Percentiles rank a stretch among this genome's conserved stretches.
phyloP scores from a whole-genome alignment of 495 filamentous ascomycete species.

The Chaetomium cochliodes region DNA sequence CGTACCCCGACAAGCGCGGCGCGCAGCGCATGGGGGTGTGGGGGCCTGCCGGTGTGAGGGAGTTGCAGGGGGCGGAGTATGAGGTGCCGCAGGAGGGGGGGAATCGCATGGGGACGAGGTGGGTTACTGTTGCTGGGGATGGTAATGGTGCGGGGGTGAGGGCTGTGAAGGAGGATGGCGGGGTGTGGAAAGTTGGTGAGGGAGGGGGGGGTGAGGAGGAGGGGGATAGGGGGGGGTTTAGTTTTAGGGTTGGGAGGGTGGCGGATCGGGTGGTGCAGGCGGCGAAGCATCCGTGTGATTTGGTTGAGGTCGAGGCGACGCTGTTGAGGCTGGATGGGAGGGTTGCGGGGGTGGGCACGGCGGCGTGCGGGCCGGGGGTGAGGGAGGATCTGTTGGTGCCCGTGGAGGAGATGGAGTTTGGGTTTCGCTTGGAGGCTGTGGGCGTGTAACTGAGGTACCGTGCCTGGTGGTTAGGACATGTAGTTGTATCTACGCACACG shows the following conservation, averaged over 20 bases:
- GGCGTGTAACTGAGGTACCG: no score
- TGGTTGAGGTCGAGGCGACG: slow-evolving; percentile 50
- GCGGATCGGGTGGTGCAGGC: slow-evolving; percentile 48
- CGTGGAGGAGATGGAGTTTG: slow-evolving; percentile 33
- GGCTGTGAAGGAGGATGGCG: not conserved
- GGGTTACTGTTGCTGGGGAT: slow-evolving; percentile 42
- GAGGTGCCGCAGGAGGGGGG: slow-evolving; percentile 64
- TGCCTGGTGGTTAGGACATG: no score
- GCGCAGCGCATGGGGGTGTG: slow-evolving; percentile 56
- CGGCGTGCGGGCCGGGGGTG: slow-evolving; percentile 58
- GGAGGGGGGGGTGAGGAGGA: not conserved
- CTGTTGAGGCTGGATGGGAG: slow-evolving; percentile 57
- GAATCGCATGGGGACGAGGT: slow-evolving; percentile 59
- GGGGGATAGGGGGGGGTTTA: slow-evolving; percentile 40
- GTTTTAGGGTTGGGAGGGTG: slow-evolving; percentile 55
- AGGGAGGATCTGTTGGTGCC: slow-evolving; percentile 45
- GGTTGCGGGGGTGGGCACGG: slow-evolving; percentile 59
- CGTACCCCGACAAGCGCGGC: slow-evolving; percentile 60
- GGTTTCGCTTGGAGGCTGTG: slow-evolving; percentile 25
- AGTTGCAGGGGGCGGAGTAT: slow-evolving; percentile 52
- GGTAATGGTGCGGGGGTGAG: no score
- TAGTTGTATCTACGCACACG: no score
- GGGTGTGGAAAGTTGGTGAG: slow-evolving; percentile 30
- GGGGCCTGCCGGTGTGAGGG: slow-evolving; percentile 46
- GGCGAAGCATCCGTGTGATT: slow-evolving; percentile 59